Conservation (phyloP, 2,329 filamentous ascomycete genomes). For the Westerdykella ornata region DNA sequence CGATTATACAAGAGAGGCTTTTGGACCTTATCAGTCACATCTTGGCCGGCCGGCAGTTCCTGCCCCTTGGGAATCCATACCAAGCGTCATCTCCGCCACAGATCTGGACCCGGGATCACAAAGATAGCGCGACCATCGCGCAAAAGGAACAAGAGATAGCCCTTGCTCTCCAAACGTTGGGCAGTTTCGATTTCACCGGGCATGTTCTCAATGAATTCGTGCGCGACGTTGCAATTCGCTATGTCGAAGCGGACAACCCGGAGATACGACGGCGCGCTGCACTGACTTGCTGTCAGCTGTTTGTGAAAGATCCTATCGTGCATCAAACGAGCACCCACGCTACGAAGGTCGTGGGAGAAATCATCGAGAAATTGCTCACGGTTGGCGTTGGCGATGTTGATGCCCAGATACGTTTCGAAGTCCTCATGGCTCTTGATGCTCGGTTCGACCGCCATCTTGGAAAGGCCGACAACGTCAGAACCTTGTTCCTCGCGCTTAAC, state of each 20-base stretch:
- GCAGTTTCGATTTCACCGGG: slow-evolving; percentile 88
- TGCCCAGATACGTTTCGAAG: slow-evolving; percentile 78
- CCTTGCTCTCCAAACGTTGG: slow-evolving; percentile 84
- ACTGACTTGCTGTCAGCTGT: slow-evolving; percentile 94
- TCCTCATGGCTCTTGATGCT: slow-evolving; percentile 80
- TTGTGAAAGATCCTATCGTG: slow-evolving; percentile 93
- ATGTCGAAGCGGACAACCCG: slow-evolving; percentile 91
- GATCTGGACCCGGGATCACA: slow-evolving; percentile 78
- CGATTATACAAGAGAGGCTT: slow-evolving; percentile 86
- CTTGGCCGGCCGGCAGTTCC: slow-evolving; percentile 84
- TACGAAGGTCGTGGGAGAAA: slow-evolving; percentile 92
- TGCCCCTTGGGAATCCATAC: slow-evolving; percentile 83
- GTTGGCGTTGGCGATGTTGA: slow-evolving; percentile 89
- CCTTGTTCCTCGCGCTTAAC: slow-evolving; percentile 89
- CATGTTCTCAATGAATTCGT: slow-evolving; percentile 98
- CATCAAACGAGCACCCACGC: slow-evolving; percentile 97
- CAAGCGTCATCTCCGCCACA: slow-evolving; percentile 76
- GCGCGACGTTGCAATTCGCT: slow-evolving; percentile 94
- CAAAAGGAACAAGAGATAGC: slow-evolving; percentile 80
- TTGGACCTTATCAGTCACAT: slow-evolving; percentile 93
- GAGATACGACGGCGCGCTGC: slow-evolving; percentile 92
- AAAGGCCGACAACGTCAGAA: slow-evolving; percentile 94
- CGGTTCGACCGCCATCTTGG: slow-evolving; percentile 96
- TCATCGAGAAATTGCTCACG: slow-evolving; percentile 92
- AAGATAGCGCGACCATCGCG: slow-evolving; percentile 75